A percentile compares a stretch with the other conserved stretches of the same genome.
Conservation (phyloP, 495 filamentous ascomycete genomes). For the Cercophora newfieldiana region DNA sequence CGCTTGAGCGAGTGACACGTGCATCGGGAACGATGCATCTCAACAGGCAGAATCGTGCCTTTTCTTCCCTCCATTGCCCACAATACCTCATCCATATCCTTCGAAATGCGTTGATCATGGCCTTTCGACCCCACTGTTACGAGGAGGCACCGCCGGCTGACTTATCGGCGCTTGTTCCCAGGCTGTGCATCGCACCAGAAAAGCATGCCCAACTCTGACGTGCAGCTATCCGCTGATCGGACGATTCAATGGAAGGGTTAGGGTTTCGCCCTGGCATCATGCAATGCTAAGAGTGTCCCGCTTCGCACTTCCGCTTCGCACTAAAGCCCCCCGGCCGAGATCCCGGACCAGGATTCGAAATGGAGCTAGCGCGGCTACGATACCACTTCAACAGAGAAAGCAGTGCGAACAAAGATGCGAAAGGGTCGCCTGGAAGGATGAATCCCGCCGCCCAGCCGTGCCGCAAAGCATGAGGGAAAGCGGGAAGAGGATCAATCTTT, state of each 20-base stretch:
- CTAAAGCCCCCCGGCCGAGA: neutral
- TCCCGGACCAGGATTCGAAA: neutral
- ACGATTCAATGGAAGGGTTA: neutral
- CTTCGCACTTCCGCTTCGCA: neutral
- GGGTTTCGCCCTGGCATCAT: neutral
- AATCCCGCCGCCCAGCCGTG: neutral
- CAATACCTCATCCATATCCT: neutral
- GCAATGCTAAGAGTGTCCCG: neutral
- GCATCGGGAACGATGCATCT: slow-evolving; percentile 8
- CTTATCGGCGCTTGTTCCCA: neutral
- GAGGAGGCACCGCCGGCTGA: neutral
- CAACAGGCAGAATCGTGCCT: slow-evolving; percentile 13
- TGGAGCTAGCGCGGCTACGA: slow-evolving; percentile 1
- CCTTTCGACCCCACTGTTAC: neutral
- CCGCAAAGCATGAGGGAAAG: neutral
- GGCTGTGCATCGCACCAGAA: neutral
- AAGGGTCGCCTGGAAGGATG: neutral
- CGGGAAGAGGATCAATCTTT: neutral
- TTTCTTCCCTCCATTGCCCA: neutral
- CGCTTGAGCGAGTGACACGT: slow-evolving; percentile 16
- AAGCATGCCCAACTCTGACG: neutral
- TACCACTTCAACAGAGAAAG: neutral
- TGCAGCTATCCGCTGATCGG: neutral
- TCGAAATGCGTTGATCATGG: slow-evolving; percentile 11
- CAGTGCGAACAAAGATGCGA: neutral